Conservation (phyloP, 441 rosid species). For the Dalechampia spathulata region DNA sequence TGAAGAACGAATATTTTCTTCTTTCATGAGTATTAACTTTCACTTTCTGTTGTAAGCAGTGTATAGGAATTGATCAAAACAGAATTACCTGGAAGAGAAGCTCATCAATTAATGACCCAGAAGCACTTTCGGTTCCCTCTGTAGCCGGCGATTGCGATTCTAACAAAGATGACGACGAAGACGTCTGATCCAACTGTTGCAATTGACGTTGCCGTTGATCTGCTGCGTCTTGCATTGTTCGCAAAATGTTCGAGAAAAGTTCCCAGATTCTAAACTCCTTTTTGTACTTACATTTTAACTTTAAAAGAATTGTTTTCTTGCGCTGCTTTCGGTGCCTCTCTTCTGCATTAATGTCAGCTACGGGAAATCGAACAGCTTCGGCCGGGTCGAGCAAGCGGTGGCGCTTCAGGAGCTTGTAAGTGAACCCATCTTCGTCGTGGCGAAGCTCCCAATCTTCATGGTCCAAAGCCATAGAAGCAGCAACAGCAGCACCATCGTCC, state of each 20-base stretch:
- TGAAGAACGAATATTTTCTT: too few relatives aligned
- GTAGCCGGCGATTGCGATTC: conserved; percentile 13
- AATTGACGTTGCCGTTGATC: conserved; percentile 18
- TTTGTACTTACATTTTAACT: conserved; percentile 43
- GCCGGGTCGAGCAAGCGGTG: conserved; percentile 30
- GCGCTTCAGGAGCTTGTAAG: conserved; percentile 57
- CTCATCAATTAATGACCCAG: conserved; percentile 37
- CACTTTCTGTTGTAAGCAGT: too few relatives aligned
- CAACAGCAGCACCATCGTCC: too few relatives aligned
- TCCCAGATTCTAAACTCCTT: conserved; percentile 63
- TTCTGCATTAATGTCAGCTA: conserved; percentile 36
- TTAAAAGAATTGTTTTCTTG: conserved; percentile 38
- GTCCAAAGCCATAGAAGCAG: conserved; percentile 7
- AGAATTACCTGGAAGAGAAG: conserved; percentile 58
- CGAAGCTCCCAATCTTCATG: conserved; percentile 64
- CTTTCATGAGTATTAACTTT: too few relatives aligned
- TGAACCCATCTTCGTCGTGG: conserved; percentile 75
- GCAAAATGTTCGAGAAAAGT: conserved; percentile 44
- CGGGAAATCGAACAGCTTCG: conserved; percentile 13
- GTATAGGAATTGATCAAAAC: not conserved
- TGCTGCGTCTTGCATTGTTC: conserved; percentile 38
- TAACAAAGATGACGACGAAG: not conserved
- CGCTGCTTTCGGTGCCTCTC: conserved; percentile 40
- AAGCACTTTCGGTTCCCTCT: conserved; percentile 14
- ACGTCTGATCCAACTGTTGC: conserved; percentile 17